Conservation (phyloP, 352 stramenopile species). For the Phytophthora fragariae region DNA sequence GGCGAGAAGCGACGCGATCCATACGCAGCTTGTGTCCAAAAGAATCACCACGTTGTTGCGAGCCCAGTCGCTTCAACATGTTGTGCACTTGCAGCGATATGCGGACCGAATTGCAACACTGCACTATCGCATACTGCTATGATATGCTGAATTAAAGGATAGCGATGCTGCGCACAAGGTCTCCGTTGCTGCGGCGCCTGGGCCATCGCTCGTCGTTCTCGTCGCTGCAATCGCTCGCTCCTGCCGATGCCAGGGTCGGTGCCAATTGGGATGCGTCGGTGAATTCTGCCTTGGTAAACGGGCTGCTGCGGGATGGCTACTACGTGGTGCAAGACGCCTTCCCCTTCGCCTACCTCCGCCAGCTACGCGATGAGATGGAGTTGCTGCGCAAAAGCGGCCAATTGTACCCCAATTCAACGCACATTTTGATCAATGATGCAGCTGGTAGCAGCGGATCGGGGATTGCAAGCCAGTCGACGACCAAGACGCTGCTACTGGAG, state of each 20-base stretch:
- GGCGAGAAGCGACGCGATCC: slow-evolving; percentile 16
- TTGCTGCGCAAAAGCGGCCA: slow-evolving; percentile 45
- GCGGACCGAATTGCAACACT: background rate
- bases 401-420: slow-evolving; percentile 83
- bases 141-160: slow-evolving; percentile 20
- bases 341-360: slow-evolving; percentile 47
- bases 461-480: slow-evolving; percentile 6
- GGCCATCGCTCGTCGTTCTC: slow-evolving; percentile 7
- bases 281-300: slow-evolving; percentile 32
- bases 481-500: slow-evolving; percentile 62
- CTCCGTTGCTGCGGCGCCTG: background rate
- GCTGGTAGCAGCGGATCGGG: background rate
- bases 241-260: slow-evolving; percentile 10
- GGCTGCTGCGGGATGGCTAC: slow-evolving; percentile 62
- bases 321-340: slow-evolving; percentile 63
- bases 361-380: slow-evolving; percentile 65
- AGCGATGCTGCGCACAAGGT: slow-evolving; percentile 10
- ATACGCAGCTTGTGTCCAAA: no score
- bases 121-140: slow-evolving; percentile 10
- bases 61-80: slow-evolving; percentile 17
- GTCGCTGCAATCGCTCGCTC: slow-evolving; percentile 17
- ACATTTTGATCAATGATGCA: slow-evolving; percentile 60
- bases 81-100: background rate
- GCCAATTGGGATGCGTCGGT: slow-evolving; percentile 44
- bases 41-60: no score